Evolutionary conservation across 352 stramenopile species (phyloP).

Genomic region (Globisporangium heterothallicum): DNA sequence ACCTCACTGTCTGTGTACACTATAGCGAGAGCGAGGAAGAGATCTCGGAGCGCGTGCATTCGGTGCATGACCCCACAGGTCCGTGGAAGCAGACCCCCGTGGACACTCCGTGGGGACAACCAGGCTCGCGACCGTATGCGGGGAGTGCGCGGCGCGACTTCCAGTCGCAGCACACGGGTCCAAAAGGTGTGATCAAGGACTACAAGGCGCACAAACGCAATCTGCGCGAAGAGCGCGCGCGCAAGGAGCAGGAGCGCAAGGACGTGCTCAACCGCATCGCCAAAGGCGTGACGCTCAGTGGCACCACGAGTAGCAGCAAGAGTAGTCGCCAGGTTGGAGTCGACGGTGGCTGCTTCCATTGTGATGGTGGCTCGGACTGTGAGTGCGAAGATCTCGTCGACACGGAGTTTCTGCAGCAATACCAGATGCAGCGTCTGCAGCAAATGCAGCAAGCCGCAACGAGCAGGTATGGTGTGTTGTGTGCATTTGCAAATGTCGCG

Average conservation of each 20-base stretch:
- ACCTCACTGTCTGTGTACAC: slow-evolving; percentile 7
- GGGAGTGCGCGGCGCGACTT: slow-evolving; percentile 42
- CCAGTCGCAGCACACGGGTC: slow-evolving; percentile 58
- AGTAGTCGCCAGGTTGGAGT: slow-evolving; percentile 6
- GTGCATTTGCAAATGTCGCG: neutral
- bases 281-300: slow-evolving; percentile 29
- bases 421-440: slow-evolving; percentile 54
- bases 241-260: slow-evolving; percentile 45
- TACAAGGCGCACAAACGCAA: slow-evolving; percentile 76
- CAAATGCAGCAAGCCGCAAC: slow-evolving; percentile 47
- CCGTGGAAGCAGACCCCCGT: slow-evolving; percentile 60
- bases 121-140: slow-evolving; percentile 12
- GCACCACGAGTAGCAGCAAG: slow-evolving; percentile 1
- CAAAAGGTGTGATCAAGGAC: slow-evolving; percentile 80
- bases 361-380: slow-evolving; percentile 33
- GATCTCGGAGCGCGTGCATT: slow-evolving; percentile 54
- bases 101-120: slow-evolving; percentile 43
- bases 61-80: slow-evolving; percentile 59
- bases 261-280: slow-evolving; percentile 54
- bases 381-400: slow-evolving; percentile 47
- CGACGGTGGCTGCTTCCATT: slow-evolving; percentile 13
- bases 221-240: slow-evolving; percentile 43
- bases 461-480: slow-evolving; percentile 13
- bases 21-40: slow-evolving; percentile 46
- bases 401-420: slow-evolving; percentile 50